Percentiles rank a stretch among this genome's conserved stretches.
These are phyloP conservation scores for Platismatia glauca DNA, from an alignment of 495 filamentous ascomycete species.

Conservation along the genomic window DNA sequence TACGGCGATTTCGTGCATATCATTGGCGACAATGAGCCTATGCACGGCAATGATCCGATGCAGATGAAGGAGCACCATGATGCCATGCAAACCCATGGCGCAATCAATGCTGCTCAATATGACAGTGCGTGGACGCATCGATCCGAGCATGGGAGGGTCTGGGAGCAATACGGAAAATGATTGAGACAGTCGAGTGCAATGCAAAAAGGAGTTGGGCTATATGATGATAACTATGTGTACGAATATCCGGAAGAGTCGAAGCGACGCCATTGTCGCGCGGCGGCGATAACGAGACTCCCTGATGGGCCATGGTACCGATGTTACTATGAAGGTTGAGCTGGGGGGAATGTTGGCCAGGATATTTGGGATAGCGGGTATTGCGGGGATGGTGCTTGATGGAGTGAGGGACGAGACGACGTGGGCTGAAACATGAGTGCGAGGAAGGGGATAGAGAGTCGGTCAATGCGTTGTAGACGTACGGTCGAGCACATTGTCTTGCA, in stretches of 20 bases:
- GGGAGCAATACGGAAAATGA: background rate
- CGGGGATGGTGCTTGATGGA: too few species aligned
- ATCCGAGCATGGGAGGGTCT: background rate
- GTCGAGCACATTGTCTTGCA: background rate
- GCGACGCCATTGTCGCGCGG: background rate
- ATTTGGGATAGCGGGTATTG: too few species aligned
- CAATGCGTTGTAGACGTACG: background rate
- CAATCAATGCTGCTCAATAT: background rate
- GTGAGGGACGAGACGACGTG: conserved; percentile 1
- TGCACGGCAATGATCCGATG: background rate
- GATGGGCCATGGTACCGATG: background rate
- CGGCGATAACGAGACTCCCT: background rate
- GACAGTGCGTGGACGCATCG: background rate
- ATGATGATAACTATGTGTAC: background rate
- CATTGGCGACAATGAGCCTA: background rate
- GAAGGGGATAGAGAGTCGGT: too few species aligned
- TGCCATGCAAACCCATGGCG: background rate
- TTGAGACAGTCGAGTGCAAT: background rate
- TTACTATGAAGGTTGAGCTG: background rate
- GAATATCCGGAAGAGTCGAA: background rate
- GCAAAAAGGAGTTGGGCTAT: background rate
- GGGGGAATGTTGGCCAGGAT: too few species aligned
- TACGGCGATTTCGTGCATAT: background rate
- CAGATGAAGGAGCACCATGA: background rate
- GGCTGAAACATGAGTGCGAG: background rate